Conservation (phyloP, 345 rosid genomes). For the Pistacia atlantica region DNA sequence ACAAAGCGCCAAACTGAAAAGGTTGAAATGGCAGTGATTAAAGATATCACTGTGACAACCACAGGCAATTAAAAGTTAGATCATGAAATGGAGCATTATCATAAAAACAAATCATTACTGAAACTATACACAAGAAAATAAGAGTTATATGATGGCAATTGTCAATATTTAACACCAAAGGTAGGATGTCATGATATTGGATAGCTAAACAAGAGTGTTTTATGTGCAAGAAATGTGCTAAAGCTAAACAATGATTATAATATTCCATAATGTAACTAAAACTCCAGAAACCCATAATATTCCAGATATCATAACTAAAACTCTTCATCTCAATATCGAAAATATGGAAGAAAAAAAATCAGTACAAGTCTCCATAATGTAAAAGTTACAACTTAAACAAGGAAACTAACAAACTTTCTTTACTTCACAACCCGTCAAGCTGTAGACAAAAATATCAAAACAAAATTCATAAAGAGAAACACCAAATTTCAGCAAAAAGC, state of each 20-base stretch:
- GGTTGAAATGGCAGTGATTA: neutral
- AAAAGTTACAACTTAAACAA: no score
- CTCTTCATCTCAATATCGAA: neutral
- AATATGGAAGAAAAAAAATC: no score
- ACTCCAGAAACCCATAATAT: neutral
- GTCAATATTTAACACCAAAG: neutral
- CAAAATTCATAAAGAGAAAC: neutral
- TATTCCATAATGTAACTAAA: no score
- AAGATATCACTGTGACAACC: neutral
- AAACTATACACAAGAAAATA: neutral
- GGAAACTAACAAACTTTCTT: no score
- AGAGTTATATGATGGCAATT: neutral
- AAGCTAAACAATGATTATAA: neutral
- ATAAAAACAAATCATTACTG: neutral
- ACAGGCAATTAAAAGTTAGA: constrained; percentile 7
- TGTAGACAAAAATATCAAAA: neutral
- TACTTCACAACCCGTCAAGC: neutral
- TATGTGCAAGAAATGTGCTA: neutral
- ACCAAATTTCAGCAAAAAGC: neutral
- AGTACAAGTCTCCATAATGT: no score
- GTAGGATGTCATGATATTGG: neutral
- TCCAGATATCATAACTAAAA: neutral
- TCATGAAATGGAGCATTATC: neutral
- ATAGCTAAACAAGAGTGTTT: neutral
- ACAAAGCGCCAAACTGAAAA: no score